Base-by-base conservation (phyloP, 768 basidiomycete species). In the Rhizopogon vinicolor region DNA sequence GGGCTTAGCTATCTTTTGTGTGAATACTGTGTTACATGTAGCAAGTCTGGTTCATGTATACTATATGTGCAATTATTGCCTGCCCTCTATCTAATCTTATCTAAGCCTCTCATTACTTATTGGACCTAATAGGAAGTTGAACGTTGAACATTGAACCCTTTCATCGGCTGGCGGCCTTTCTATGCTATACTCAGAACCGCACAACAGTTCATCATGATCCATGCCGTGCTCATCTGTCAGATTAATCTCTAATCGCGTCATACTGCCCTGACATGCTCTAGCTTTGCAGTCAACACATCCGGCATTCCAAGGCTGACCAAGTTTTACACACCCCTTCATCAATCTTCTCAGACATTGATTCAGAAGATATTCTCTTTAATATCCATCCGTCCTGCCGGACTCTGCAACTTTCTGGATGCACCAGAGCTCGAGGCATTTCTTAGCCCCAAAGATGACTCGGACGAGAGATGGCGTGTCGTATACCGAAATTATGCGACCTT, bases 321-420 rank as follows among this genome's bases (percentile, higher is more conserved):
- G 71, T 96, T 93, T 77, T 95, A 92, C 74, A 87, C 89, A 6
- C 87, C 89, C 5, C 75, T 91, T 16, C 83, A 86, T 18, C 75
- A 67, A 49, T 72, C 69, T 55, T 74, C 84, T 16, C 84, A 86
- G 67, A 79, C 79, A 5, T 78, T 95, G 33, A 82, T 96, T 49
- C 83, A 89, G 61, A 89, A 89, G 77, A 98, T 98, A 69, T 98
- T 91, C 73, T 84, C 86, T 16, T 83, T 98, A 51, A 83, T 99
- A 49, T 87, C 85, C 50, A 77, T 86, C 41, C 86, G 97, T 9
- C 89, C 92, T 12, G 75, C 84, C 3, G 84, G 85, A 1, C 77
- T 97, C 8, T 99, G 97, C 74, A 98, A 98, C 73, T 99, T 98
- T 68, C 84, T 98, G 31, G 97, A 98, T 65, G 95, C 89, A 10